These are phyloP conservation scores for Candida coleopterorum DNA, from an alignment of 805 yeast genomes.

Conservation along the genomic window DNA sequence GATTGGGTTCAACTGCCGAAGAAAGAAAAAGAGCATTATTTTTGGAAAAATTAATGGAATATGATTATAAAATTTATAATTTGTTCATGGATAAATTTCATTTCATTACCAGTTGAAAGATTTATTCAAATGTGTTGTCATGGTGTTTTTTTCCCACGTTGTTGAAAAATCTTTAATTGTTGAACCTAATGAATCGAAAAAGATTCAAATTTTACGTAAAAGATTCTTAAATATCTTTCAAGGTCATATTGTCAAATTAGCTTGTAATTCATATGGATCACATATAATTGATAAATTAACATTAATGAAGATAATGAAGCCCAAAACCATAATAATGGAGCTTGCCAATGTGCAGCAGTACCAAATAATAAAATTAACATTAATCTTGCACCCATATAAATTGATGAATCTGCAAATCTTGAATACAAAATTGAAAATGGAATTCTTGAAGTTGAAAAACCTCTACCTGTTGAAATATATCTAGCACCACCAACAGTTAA, in stretches of 20 bases:
- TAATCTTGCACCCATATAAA: conserved; percentile 79
- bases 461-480: conserved; percentile 80
- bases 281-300: conserved; percentile 78
- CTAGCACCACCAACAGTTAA: conserved; percentile 75
- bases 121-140: conserved; percentile 75
- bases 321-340: conserved; percentile 97
- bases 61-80: conserved; percentile 56
- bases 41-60: conserved; percentile 65
- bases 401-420: conserved; percentile 72
- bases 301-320: conserved; percentile 81
- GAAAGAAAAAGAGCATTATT: conserved; percentile 78
- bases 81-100: conserved; percentile 54
- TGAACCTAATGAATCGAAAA: conserved; percentile 32
- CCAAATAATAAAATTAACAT: conserved; percentile 69
- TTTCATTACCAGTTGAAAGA: conserved; percentile 57
- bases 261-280: conserved; percentile 87
- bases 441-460: conserved; percentile 70
- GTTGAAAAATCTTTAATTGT: conserved; percentile 60
- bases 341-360: conserved; percentile 82
- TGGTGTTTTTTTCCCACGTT: conserved; percentile 88
- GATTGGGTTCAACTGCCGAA: conserved; percentile 94
- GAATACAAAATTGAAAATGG: conserved; percentile 63
- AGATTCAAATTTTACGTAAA: conserved; percentile 54
- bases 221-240: conserved; percentile 62
- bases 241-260: conserved; percentile 50